phyloP scores from a whole-genome alignment of 73 alveolate species.

The Tetrahymena elliotti region DNA sequence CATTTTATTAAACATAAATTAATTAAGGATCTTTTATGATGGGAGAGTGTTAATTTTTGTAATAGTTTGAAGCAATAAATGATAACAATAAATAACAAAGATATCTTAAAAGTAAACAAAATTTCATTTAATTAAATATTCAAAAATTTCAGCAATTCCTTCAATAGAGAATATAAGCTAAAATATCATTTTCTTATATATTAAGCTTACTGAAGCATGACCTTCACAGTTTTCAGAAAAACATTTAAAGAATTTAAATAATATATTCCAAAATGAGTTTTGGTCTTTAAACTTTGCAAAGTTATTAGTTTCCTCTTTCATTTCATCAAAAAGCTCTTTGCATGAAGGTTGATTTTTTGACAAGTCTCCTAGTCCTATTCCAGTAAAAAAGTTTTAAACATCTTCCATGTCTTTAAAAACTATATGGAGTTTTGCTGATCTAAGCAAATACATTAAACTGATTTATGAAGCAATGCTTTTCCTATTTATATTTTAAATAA shows the following conservation, averaged over 20 bases:
- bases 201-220: not conserved
- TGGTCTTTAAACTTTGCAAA: not conserved
- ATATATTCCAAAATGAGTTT: not conserved
- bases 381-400: not conserved
- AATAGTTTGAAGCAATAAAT: no score
- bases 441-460: not conserved
- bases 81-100: not conserved
- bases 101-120: not conserved
- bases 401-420: not conserved
- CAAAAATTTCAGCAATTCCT: not conserved
- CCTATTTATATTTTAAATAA: not conserved
- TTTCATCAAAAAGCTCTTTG: not conserved
- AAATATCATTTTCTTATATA: not conserved
- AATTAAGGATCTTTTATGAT: no score
- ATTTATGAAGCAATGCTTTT: not conserved
- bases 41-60: no score
- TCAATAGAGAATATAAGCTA: not conserved
- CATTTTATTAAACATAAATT: no score
- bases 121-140: not conserved
- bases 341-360: not conserved
- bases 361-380: not conserved
- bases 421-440: not conserved
- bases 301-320: not conserved
- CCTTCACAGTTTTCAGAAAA: not conserved
- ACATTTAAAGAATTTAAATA: not conserved